Evolutionary conservation across 2,329 filamentous ascomycete genomes (phyloP), one percentile per base, ranked within the genome.

Genomic region (Talaromyces atroroseus): DNA sequence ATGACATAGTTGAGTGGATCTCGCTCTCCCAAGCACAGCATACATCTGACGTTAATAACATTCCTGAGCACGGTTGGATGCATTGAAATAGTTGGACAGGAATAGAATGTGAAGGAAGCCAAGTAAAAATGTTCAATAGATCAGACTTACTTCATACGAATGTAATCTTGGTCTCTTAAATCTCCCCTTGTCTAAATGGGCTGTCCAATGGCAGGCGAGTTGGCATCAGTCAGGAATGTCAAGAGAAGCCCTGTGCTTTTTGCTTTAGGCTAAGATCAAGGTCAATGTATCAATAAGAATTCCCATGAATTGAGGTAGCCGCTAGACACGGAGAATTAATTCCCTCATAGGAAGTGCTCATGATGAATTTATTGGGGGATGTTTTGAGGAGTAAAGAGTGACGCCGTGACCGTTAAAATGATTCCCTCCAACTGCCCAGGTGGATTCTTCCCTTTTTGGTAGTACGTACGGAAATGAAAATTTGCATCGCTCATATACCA

Each of bases 1-100:
- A 49, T 44, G 52, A 54, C 52, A 54, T 49, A 49, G 44, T 49
- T 54, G 34, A 16, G 52, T 54, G 52, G 52, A 49, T 36, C 32
- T 36, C 21, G 45, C 32, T 42, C 5, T 5, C 6, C 21, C n/a
- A 23, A 46, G 42, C 38, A 42, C 45, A 49, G 52, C 18, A 54
- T 23, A 54, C 40, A 40, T 23, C 52, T 49, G 52, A 54, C 52
- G 44, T 48, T 49, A 23, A n/a, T 34, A 48, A 42, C 52, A 54
- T 54, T 54, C 52, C 21, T 54, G 14, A 29, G 34, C 23, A 29
- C 8, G 52, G 45, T 23, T 29, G 29, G 18, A 54, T 44, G 40
- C 21, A 54, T 49, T 36, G 34, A 45, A 38, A 54, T 49, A 21
- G 26, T 24, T 54, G 23, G 34, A 42, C 23, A 42, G 44, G 32